Evolutionary conservation across 176 grass and related monocot species (phyloP).

Genomic region (Poa annua): DNA sequence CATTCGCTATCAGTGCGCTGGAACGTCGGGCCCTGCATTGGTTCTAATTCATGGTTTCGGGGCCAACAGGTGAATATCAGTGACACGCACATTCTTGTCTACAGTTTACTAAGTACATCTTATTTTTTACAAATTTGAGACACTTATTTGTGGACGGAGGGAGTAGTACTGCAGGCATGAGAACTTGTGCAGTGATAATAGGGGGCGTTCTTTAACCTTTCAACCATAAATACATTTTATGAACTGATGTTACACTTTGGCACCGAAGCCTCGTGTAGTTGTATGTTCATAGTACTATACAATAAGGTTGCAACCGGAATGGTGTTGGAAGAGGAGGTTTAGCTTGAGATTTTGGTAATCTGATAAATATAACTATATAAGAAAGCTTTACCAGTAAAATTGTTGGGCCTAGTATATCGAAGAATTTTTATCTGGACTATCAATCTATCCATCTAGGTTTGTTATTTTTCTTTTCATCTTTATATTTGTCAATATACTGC

Average conservation of each 20-base stretch:
- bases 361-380: not conserved
- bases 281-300: not conserved
- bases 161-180: too few relatives aligned
- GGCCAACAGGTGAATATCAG: slow-evolving; percentile 73
- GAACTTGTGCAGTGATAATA: too few relatives aligned
- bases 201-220: not conserved
- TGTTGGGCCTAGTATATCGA: not conserved
- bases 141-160: too few relatives aligned
- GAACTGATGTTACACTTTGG: not conserved
- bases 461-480: not conserved
- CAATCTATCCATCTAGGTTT: not conserved
- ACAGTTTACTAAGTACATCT: not conserved
- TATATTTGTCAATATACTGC: not conserved
- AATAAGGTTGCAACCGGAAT: not conserved
- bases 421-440: not conserved
- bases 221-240: not conserved
- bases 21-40: slow-evolving; percentile 69
- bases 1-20: slow-evolving; percentile 77
- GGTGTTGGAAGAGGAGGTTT: not conserved
- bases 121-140: too few relatives aligned
- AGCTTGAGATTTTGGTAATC: not conserved
- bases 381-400: not conserved
- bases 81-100: slow-evolving; percentile 1
- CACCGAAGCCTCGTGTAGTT: not conserved
- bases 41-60: slow-evolving; percentile 93